Percentiles rank a stretch among this genome's conserved stretches.
These are phyloP conservation scores for Pseudopyricularia javanii DNA, from an alignment of 2,329 filamentous ascomycete genomes.

Conservation along the genomic window DNA sequence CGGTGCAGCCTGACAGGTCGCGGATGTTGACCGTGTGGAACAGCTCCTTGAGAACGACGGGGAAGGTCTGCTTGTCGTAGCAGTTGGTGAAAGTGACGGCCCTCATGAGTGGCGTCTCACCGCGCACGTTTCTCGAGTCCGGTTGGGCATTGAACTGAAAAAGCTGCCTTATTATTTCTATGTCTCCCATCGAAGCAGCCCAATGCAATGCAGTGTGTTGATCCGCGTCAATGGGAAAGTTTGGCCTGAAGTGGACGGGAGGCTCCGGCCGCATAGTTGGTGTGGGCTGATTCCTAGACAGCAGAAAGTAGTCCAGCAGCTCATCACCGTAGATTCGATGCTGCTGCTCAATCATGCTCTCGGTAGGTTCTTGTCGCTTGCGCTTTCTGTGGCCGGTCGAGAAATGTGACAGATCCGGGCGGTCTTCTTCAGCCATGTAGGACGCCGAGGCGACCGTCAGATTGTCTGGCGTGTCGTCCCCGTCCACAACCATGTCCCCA, in stretches of 20 bases:
- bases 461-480: conserved; percentile 75
- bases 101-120: conserved; percentile 89
- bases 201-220: conserved; percentile 90
- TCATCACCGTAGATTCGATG: conserved; percentile 89
- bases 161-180: conserved; percentile 81
- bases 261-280: conserved; percentile 63
- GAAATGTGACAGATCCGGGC: conserved; percentile 56
- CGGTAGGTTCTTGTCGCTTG: conserved; percentile 55
- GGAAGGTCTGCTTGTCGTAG: conserved; percentile 86
- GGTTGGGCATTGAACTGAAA: conserved; percentile 69
- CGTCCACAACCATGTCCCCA: conserved; percentile 49
- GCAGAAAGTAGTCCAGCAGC: conserved; percentile 90
- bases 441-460: conserved; percentile 73
- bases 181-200: conserved; percentile 94
- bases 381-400: conserved; percentile 57
- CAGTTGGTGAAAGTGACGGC: conserved; percentile 96
- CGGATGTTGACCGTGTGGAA: conserved; percentile 68
- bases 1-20: conserved; percentile 72
- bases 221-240: conserved; percentile 88
- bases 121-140: conserved; percentile 55
- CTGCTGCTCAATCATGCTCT: conserved; percentile 62
- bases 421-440: conserved; percentile 61
- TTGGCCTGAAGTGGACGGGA: conserved; percentile 74
- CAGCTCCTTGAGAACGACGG: conserved; percentile 69
- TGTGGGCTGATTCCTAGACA: conserved; percentile 61